Percentiles rank a stretch among this genome's conserved stretches.
phyloP scores from a whole-genome alignment of 2,329 filamentous ascomycete genomes.

The Ophiocordyceps sinensis region DNA sequence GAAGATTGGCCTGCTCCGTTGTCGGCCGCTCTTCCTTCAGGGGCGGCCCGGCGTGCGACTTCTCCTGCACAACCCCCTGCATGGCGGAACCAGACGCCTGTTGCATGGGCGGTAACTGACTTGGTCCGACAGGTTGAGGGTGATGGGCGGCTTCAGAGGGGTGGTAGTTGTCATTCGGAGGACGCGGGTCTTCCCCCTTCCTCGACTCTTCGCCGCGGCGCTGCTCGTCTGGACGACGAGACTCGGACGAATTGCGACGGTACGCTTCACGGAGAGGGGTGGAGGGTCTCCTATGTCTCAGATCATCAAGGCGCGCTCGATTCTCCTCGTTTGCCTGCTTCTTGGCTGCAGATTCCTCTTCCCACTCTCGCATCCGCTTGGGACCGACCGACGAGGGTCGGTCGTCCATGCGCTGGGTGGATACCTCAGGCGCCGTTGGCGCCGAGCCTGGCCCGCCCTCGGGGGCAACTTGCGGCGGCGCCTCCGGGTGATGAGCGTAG shows the following conservation, averaged over 20 bases:
- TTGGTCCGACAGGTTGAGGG: conserved; percentile 31
- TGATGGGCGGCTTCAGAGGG: conserved; percentile 89
- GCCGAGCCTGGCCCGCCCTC: conserved; percentile 35
- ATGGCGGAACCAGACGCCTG: conserved; percentile 38
- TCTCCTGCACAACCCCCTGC: conserved; percentile 37
- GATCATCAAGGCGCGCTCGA: conserved; percentile 73
- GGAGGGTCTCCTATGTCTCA: conserved; percentile 63
- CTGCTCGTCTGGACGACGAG: conserved; percentile 48
- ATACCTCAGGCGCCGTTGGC: conserved; percentile 46
- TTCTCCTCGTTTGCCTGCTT: conserved; percentile 83
- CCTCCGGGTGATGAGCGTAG: conserved; percentile 61
- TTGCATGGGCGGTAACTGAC: conserved; percentile 49
- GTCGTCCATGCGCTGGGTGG: conserved; percentile 46
- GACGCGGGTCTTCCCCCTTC: conserved; percentile 46
- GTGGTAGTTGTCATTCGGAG: conserved; percentile 67
- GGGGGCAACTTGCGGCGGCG: conserved; percentile 43
- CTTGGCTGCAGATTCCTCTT: conserved; percentile 65
- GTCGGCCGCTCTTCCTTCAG: conserved; percentile 47
- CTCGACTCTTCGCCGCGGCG: conserved; percentile 45
- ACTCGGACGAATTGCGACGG: conserved; percentile 65
- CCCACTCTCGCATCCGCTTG: conserved; percentile 88
- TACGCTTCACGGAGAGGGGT: conserved; percentile 57
- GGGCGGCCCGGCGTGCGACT: conserved; percentile 13
- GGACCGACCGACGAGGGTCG: conserved; percentile 66
- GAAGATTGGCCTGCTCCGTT: conserved; percentile 22